These are phyloP conservation scores for Globisporangium abappressorium DNA, from an alignment of 352 stramenopile genomes.

Conservation along the genomic window DNA sequence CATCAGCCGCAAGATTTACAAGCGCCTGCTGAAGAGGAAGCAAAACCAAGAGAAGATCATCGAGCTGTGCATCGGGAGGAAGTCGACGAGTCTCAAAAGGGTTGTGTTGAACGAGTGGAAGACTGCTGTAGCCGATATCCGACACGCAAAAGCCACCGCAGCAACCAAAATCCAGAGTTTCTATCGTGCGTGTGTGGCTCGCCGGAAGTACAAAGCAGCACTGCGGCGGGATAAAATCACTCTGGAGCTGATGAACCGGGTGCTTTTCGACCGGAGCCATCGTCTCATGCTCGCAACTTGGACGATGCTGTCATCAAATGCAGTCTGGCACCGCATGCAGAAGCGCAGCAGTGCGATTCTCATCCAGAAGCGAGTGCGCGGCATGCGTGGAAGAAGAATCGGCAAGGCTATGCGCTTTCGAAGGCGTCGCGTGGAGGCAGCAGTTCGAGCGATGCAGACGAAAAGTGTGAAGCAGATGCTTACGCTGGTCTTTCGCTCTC, in stretches of 20 bases:
- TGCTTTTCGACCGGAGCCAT: slow-evolving; percentile 36
- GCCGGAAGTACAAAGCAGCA: slow-evolving; percentile 35
- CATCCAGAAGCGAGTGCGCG: slow-evolving; percentile 50
- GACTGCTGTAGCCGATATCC: not conserved
- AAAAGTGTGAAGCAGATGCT: slow-evolving; percentile 37
- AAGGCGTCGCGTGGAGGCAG: slow-evolving; percentile 32
- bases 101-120: slow-evolving; percentile 26
- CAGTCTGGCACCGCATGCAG: slow-evolving; percentile 41
- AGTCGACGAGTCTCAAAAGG: slow-evolving; percentile 15
- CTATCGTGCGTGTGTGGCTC: slow-evolving; percentile 30
- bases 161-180: slow-evolving; percentile 37
- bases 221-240: slow-evolving; percentile 43
- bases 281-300: slow-evolving; percentile 30
- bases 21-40: slow-evolving; percentile 34
- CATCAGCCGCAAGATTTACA: slow-evolving; percentile 31
- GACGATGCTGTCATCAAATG: slow-evolving; percentile 41
- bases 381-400: slow-evolving; percentile 34
- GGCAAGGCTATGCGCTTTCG: slow-evolving; percentile 36
- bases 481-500: slow-evolving; percentile 26
- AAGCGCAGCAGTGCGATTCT: slow-evolving; percentile 42
- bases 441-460: slow-evolving; percentile 27
- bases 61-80: slow-evolving; percentile 31
- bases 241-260: slow-evolving; percentile 42
- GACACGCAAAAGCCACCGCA: slow-evolving; percentile 14
- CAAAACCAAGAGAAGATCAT: slow-evolving; percentile 42